Evolutionary conservation across 768 basidiomycete genomes (phyloP).

Genomic region (Collybia sordida): DNA sequence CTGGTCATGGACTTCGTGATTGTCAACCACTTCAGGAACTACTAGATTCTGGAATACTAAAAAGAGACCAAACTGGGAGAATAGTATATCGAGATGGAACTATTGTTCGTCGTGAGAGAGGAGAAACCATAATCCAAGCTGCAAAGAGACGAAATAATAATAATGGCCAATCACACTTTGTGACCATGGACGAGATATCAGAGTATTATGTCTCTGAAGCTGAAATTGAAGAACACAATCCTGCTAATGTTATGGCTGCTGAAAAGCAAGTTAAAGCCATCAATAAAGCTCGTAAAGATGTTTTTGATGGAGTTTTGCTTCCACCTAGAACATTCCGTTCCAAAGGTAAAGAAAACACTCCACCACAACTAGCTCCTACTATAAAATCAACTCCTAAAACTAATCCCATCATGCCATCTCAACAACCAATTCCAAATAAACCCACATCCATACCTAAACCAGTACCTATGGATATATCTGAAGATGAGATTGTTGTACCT

Average conservation of each 20-base stretch:
- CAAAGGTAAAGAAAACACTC: too few species aligned
- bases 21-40: neutral
- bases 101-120: neutral
- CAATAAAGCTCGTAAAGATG: too few species aligned
- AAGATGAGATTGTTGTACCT: too few species aligned
- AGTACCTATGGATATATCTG: too few species aligned
- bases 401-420: too few species aligned
- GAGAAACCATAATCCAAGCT: constrained; percentile 3
- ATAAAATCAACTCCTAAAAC: too few species aligned
- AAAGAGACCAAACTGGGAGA: neutral
- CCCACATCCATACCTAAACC: too few species aligned
- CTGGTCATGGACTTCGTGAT: constrained; percentile 1
- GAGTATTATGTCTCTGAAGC: neutral
- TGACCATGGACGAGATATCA: neutral
- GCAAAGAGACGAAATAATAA: neutral
- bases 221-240: neutral
- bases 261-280: too few species aligned
- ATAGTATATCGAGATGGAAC: neutral
- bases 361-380: too few species aligned
- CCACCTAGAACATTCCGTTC: too few species aligned
- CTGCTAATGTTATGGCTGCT: neutral
- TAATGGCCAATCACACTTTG: neutral
- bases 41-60: neutral
- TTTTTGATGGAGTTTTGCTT: too few species aligned
- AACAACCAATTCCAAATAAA: too few species aligned